Evolutionary conservation across 192 early-diverging fungal species (phyloP), one percentile per base, ranked within the genome.

Genomic region (Backusella westeae): DNA sequence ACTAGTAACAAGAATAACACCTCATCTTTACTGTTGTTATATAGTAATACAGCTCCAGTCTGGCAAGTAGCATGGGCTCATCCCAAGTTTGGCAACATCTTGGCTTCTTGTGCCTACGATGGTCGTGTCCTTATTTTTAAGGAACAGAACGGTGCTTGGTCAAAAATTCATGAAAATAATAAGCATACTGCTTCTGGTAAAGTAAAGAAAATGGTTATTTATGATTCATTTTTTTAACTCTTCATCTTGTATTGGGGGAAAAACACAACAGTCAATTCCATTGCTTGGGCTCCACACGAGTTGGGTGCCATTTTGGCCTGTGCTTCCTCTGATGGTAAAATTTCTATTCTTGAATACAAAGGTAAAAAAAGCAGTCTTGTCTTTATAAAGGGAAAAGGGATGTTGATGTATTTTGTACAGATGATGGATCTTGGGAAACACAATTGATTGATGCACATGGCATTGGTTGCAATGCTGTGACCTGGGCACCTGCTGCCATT

Each of bases 11-110:
- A 23, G 5, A 23, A n/a, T 38, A 35, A 12, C 35, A 26, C 68
- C n/a, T 39, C 42, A 49, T 46, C 19, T 71, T 63, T 29, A 29
- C n/a, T 21, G 21, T 71, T n/a, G 19, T 42, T 65, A 21, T 85
- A 73, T 82, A 96, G 94, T 41, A 97, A 99, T 81, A 92, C 94
- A 63, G 97, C 96, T 26, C 98, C 98, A 4, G 97, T 99, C n/a
- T 99, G 98, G 98, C 96, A 97, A 80, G 94, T 99, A 26, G 88
- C 96, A 19, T 99, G 98, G 98, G 96, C 97, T 15, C 98, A 99
- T 79, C 98, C 98, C 49, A 97, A 97, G 83, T 99, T 94, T 86
- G 97, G 97, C 66, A 93, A 86, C 78, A 92, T 99, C 52, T 85
- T 99, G 23, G 98, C 98, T 17, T 97, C 96, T 29, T 98, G 96